A percentile compares a stretch with the other conserved stretches of the same genome.
These are phyloP conservation scores for Corchorus capsularis DNA, from an alignment of 345 rosid genomes.

Conservation along the genomic window DNA sequence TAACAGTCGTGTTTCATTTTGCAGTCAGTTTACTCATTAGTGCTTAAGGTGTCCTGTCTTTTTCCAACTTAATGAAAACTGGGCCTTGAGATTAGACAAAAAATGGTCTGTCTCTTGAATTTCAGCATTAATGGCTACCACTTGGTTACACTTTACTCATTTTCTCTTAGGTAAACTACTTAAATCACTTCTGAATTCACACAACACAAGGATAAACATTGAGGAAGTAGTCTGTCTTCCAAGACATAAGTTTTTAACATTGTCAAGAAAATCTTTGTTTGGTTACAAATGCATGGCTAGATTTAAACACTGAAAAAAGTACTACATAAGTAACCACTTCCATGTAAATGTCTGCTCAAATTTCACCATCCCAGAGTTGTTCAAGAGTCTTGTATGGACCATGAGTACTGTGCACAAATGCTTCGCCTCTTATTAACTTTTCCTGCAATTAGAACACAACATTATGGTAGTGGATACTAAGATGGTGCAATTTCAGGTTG, in stretches of 20 bases:
- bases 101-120: too few species aligned
- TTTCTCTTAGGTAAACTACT: too few species aligned
- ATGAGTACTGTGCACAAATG: slow-evolving; percentile 33
- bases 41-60: too few species aligned
- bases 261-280: background rate
- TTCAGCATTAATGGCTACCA: too few species aligned
- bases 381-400: slow-evolving; percentile 34
- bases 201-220: too few species aligned
- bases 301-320: background rate
- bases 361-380: slow-evolving; percentile 32
- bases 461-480: background rate
- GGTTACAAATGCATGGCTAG: background rate
- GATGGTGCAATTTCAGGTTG: background rate
- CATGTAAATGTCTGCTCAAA: slow-evolving; percentile 10
- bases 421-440: slow-evolving; percentile 36
- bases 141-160: too few species aligned
- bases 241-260: background rate
- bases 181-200: too few species aligned
- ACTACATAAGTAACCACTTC: background rate
- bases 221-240: background rate
- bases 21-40: too few species aligned
- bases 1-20: too few species aligned
- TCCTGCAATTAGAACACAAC: slow-evolving; percentile 34
- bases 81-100: too few species aligned
- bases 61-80: too few species aligned